Conservation (phyloP, 2,329 filamentous ascomycete species). For the Apiospora phragmitis region DNA sequence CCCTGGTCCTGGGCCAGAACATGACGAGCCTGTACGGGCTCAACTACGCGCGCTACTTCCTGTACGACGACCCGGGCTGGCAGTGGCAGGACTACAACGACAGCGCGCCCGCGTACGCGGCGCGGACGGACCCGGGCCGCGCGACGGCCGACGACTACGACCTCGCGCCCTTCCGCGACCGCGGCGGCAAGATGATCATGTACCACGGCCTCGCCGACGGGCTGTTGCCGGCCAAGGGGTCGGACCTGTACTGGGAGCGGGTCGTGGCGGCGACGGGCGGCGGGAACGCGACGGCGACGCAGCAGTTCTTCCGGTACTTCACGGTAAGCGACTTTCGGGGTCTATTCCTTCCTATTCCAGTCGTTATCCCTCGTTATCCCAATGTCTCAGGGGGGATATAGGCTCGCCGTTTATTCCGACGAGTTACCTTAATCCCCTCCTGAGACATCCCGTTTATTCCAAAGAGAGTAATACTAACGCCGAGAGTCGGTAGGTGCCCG, state of each 20-base stretch:
- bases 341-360: no score
- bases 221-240: slow-evolving; percentile 39
- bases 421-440: no score
- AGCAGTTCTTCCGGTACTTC: slow-evolving; percentile 54
- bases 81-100: slow-evolving; percentile 34
- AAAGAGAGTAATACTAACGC: no score
- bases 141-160: slow-evolving; percentile 40
- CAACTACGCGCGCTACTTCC: slow-evolving; percentile 39
- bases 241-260: slow-evolving; percentile 35
- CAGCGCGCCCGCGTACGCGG: slow-evolving; percentile 30
- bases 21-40: slow-evolving; percentile 34
- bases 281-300: slow-evolving; percentile 34
- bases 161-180: slow-evolving; percentile 37
- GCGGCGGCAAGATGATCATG: slow-evolving; percentile 45
- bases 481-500: no score
- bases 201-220: slow-evolving; percentile 47
- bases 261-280: slow-evolving; percentile 27
- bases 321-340: no score
- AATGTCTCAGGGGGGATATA: no score
- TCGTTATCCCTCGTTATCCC: no score
- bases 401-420: no score
- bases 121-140: slow-evolving; percentile 37
- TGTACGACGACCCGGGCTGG: slow-evolving; percentile 41
- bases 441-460: no score
- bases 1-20: slow-evolving; percentile 28